Percentiles rank a stretch among this genome's conserved stretches.
phyloP scores from a whole-genome alignment of 2,329 filamentous ascomycete species.

The Penicillium expansum region DNA sequence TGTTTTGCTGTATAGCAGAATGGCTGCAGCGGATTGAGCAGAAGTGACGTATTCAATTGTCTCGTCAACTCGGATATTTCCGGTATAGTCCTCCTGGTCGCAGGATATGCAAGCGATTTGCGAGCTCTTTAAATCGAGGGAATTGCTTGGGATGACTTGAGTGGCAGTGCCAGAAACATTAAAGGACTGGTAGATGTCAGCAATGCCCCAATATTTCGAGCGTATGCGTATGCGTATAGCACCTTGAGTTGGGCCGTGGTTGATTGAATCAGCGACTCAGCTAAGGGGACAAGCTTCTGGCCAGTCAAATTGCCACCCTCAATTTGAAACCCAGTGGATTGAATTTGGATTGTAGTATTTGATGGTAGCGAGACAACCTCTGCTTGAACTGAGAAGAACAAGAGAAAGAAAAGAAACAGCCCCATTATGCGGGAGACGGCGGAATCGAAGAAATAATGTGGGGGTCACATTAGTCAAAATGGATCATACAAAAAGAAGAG shows the following conservation, averaged over 20 bases:
- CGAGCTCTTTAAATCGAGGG: constrained; percentile 22
- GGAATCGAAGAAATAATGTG: constrained; percentile 12
- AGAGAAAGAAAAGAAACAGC: constrained; percentile 10
- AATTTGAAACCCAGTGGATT: constrained; percentile 25
- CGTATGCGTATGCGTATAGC: not conserved
- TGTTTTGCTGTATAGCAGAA: constrained; percentile 42
- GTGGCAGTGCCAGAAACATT: constrained; percentile 29
- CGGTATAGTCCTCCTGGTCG: constrained; percentile 40
- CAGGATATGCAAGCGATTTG: constrained; percentile 44
- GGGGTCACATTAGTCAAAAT: constrained; percentile 20
- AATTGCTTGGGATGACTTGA: constrained; percentile 30
- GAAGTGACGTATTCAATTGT: constrained; percentile 34
- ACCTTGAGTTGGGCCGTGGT: constrained; percentile 25
- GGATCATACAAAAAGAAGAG: constrained; percentile 16
- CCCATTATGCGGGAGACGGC: constrained; percentile 14
- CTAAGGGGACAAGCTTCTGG: constrained; percentile 28
- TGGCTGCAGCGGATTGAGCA: constrained; percentile 28
- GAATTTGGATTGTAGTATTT: constrained; percentile 26
- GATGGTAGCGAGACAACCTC: constrained; percentile 29
- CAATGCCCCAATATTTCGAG: not conserved
- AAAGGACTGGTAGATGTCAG: constrained; percentile 26
- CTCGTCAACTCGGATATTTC: constrained; percentile 35
- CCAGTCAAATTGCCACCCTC: constrained; percentile 21
- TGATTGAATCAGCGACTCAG: constrained; percentile 21
- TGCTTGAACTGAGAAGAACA: constrained; percentile 18